These are phyloP conservation scores for Hypoxylon sp. DNA, from an alignment of 2,329 filamentous ascomycete species.

Conservation along the genomic window DNA sequence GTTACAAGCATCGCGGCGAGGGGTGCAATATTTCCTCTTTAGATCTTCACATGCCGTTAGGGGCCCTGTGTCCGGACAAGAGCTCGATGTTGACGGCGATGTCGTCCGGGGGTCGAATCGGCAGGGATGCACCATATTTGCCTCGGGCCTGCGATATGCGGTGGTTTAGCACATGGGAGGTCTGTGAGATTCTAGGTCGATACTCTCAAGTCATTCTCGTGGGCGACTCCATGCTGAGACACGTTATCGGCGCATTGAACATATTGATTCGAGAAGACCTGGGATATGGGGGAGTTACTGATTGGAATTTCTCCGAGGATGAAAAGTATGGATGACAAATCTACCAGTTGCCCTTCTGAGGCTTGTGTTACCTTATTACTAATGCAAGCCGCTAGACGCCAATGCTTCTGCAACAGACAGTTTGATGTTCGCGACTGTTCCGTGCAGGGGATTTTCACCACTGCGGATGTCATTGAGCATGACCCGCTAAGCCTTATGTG, in stretches of 20 bases:
- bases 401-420: constrained; percentile 65
- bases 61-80: constrained; percentile 55
- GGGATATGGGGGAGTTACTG: constrained; percentile 64
- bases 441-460: constrained; percentile 64
- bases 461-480: constrained; percentile 59
- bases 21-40: constrained; percentile 61
- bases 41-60: constrained; percentile 58
- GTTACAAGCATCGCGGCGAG: constrained; percentile 60
- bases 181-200: constrained; percentile 61
- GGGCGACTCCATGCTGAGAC: constrained; percentile 65
- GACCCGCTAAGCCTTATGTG: constrained; percentile 61
- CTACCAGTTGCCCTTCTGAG: background rate
- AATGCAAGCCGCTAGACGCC: constrained; percentile 50
- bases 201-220: constrained; percentile 64
- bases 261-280: constrained; percentile 62
- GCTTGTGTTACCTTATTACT: constrained; percentile 9
- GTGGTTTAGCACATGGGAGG: constrained; percentile 63
- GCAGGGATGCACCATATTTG: constrained; percentile 61
- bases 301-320: constrained; percentile 63
- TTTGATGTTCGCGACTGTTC: constrained; percentile 65
- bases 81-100: constrained; percentile 58
- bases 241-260: constrained; percentile 64
- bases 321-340: constrained; percentile 56
- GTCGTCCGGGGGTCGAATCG: constrained; percentile 62
- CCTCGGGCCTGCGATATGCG: constrained; percentile 63